Percentiles rank a stretch among this genome's conserved stretches.
Evolutionary conservation across 108 stramenopile genomes (phyloP).

Genomic region (Cylindrotheca closterium): DNA sequence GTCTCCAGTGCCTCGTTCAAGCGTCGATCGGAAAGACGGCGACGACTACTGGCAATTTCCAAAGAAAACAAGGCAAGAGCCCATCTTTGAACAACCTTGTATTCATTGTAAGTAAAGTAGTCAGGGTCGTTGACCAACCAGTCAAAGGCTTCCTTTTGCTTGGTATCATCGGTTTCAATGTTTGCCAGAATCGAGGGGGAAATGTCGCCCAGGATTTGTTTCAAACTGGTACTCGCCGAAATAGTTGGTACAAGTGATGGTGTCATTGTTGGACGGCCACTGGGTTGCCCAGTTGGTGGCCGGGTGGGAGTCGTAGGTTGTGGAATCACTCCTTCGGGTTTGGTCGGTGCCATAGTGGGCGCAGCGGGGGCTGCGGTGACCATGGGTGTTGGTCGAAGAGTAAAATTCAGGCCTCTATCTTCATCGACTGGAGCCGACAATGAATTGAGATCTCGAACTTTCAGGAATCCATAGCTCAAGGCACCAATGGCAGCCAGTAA

Average conservation of each 20-base stretch:
- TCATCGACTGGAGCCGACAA: neutral
- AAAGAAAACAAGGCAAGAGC: constrained; percentile 18
- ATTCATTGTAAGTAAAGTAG: constrained; percentile 10
- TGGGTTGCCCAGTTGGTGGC: neutral
- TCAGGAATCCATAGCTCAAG: neutral
- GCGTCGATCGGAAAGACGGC: neutral
- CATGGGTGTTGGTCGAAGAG: neutral
- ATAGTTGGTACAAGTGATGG: neutral
- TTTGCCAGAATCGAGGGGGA: neutral
- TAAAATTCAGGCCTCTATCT: neutral
- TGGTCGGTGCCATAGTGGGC: neutral
- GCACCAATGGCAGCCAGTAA: neutral
- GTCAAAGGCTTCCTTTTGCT: constrained; percentile 20
- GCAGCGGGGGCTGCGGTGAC: neutral
- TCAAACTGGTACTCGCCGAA: neutral
- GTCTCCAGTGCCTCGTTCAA: neutral
- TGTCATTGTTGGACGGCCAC: neutral
- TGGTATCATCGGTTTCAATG: neutral
- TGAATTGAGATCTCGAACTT: neutral
- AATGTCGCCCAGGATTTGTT: neutral
- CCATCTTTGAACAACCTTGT: constrained; percentile 24
- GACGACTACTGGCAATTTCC: neutral
- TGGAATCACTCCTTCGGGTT: neutral
- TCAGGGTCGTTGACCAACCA: constrained; percentile 26
- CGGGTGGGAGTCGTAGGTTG: neutral